These are phyloP conservation scores for Cicer bijugum DNA, from an alignment of 306 rosid species.

Conservation along the genomic window DNA sequence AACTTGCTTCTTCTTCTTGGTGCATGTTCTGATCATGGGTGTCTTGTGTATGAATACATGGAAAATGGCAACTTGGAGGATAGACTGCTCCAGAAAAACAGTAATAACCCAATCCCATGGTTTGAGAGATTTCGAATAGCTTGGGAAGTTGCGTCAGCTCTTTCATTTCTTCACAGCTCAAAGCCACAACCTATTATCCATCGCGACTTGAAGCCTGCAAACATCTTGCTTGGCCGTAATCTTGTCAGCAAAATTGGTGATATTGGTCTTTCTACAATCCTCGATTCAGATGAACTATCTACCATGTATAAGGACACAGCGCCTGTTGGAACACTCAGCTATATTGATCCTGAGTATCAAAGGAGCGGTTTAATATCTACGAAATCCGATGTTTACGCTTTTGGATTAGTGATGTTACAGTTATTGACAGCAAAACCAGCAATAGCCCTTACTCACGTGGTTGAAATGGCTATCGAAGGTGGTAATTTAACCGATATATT, in stretches of 20 bases:
- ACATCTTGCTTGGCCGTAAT: slow-evolving; percentile 85
- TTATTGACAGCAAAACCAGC: slow-evolving; percentile 86
- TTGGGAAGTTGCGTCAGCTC: slow-evolving; percentile 96
- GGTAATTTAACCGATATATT: slow-evolving; percentile 59
- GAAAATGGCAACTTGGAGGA: slow-evolving; percentile 95
- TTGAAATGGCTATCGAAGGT: slow-evolving; percentile 72
- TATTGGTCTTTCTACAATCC: slow-evolving; percentile 79
- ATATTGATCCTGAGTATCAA: slow-evolving; percentile 98
- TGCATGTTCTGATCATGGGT: slow-evolving; percentile 79
- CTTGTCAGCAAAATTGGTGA: slow-evolving; percentile 94
- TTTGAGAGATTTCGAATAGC: slow-evolving; percentile 89
- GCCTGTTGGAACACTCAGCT: slow-evolving; percentile 86
- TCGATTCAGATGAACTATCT: slow-evolving; percentile 64
- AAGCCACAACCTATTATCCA: slow-evolving; percentile 91
- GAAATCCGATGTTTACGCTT: slow-evolving; percentile 89
- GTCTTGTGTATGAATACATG: slow-evolving; percentile 92
- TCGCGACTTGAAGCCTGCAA: slow-evolving; percentile 94
- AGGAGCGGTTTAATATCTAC: slow-evolving; percentile 75
- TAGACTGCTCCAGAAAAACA: slow-evolving; percentile 60
- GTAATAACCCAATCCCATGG: slow-evolving; percentile 80
- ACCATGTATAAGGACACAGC: slow-evolving; percentile 60
- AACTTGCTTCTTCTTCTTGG: slow-evolving; percentile 95
- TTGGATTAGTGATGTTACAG: slow-evolving; percentile 91
- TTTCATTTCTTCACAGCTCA: slow-evolving; percentile 83
- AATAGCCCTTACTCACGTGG: slow-evolving; percentile 69